These are phyloP conservation scores for Trichoderma atrobrunneum DNA, from an alignment of 2,329 filamentous ascomycete genomes.

Conservation along the genomic window DNA sequence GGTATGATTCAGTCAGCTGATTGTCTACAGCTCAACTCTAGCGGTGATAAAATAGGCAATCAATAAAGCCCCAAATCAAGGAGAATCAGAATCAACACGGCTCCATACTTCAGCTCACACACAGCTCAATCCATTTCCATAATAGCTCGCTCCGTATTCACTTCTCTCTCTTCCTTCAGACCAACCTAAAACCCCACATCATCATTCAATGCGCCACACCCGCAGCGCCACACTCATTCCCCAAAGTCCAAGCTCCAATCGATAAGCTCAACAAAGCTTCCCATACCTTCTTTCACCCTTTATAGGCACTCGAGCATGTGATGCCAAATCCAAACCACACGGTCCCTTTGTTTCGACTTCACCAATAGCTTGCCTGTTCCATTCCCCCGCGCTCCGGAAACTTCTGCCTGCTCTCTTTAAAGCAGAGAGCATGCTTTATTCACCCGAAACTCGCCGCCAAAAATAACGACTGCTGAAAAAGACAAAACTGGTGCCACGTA, in stretches of 20 bases:
- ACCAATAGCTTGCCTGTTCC: background rate
- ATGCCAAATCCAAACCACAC: background rate
- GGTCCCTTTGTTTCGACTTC: background rate
- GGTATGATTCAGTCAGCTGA: background rate
- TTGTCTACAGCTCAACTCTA: background rate
- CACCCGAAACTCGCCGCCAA: background rate
- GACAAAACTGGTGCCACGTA: conserved; percentile 14
- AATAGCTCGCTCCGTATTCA: background rate
- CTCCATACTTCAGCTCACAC: background rate
- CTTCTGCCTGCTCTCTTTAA: background rate
- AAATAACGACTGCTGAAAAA: background rate
- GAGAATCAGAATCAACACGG: background rate
- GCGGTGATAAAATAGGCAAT: background rate
- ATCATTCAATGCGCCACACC: background rate
- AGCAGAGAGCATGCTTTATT: background rate
- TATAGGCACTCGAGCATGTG: background rate
- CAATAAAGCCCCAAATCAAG: background rate
- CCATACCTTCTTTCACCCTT: background rate
- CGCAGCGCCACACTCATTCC: conserved; percentile 1
- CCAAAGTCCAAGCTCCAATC: background rate
- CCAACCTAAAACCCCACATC: background rate
- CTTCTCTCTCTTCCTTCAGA: background rate
- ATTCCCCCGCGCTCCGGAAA: background rate
- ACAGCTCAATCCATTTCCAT: background rate
- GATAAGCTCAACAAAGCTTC: conserved; percentile 9